A percentile compares a stretch with the other conserved stretches of the same genome.
phyloP scores from a whole-genome alignment of 371 early-diverging fungal species.

The Dichotomocladium elegans region DNA sequence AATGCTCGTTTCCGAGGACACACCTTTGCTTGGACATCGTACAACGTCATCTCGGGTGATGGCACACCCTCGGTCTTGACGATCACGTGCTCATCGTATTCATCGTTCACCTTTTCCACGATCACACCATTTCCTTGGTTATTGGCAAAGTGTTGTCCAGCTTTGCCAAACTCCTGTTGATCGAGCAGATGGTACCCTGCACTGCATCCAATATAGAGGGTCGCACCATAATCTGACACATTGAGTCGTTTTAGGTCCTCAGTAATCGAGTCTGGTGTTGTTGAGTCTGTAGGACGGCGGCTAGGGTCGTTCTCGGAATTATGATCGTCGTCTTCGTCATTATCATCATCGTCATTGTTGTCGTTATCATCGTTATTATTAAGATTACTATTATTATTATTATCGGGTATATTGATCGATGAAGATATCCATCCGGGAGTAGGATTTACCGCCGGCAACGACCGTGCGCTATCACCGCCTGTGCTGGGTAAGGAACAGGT shows the following conservation, averaged over 20 bases:
- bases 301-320: too few relatives aligned
- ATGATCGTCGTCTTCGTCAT: too few relatives aligned
- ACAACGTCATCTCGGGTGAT: neutral
- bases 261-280: neutral
- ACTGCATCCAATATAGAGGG: conserved; percentile 36
- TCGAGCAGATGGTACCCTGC: conserved; percentile 28
- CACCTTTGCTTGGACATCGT: neutral
- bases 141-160: neutral
- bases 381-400: too few relatives aligned
- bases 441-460: too few relatives aligned
- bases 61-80: conserved; percentile 24
- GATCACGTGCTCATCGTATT: conserved; percentile 33
- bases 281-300: neutral
- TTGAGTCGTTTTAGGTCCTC: neutral
- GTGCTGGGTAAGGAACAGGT: neutral
- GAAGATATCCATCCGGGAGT: too few relatives aligned
- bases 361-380: too few relatives aligned
- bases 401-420: too few relatives aligned
- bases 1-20: conserved; percentile 13
- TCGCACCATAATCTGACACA: conserved; percentile 33
- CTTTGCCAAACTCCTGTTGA: neutral
- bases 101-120: conserved; percentile 34
- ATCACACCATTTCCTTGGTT: conserved; percentile 4
- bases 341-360: too few relatives aligned
- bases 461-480: neutral